Conservation (phyloP, 345 rosid genomes). For the Salix udensis region DNA sequence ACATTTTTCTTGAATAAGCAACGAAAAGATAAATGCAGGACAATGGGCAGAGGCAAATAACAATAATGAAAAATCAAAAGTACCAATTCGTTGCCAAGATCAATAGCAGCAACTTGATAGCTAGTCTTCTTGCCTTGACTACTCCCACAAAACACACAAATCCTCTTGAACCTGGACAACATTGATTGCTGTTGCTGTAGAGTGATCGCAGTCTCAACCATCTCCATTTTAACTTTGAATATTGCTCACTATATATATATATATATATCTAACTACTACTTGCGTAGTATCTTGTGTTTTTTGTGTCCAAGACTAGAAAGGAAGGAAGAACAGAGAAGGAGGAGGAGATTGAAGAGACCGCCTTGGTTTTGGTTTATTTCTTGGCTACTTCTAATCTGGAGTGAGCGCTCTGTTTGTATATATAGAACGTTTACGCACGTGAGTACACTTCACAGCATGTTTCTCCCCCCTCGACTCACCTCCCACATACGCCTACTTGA, state of each 20-base stretch:
- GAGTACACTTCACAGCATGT: conserved; percentile 51
- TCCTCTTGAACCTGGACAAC: conserved; percentile 55
- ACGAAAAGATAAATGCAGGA: not conserved
- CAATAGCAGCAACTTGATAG: conserved; percentile 76
- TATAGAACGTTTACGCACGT: conserved; percentile 55
- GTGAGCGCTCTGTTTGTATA: conserved; percentile 22
- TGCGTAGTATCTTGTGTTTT: not conserved
- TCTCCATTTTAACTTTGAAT: conserved; percentile 27
- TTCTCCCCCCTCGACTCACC: conserved; percentile 21
- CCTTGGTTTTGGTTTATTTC: not conserved
- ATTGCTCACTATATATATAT: not conserved
- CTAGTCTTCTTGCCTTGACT: conserved; percentile 73
- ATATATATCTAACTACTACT: not conserved
- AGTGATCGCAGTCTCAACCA: conserved; percentile 25
- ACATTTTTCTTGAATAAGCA: not conserved
- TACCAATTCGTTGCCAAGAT: conserved; percentile 84
- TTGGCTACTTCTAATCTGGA: conserved; percentile 9
- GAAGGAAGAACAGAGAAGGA: conserved; percentile 2
- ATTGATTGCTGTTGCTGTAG: conserved; percentile 19
- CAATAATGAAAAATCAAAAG: not conserved
- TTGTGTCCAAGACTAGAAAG: not conserved
- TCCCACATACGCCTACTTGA: conserved; percentile 16
- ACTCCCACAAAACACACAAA: conserved; percentile 97
- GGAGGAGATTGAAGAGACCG: conserved; percentile 11
- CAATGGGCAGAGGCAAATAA: not conserved